Evolutionary conservation across 2,329 filamentous ascomycete genomes (phyloP).

Genomic region (Colletotrichum filicis): DNA sequence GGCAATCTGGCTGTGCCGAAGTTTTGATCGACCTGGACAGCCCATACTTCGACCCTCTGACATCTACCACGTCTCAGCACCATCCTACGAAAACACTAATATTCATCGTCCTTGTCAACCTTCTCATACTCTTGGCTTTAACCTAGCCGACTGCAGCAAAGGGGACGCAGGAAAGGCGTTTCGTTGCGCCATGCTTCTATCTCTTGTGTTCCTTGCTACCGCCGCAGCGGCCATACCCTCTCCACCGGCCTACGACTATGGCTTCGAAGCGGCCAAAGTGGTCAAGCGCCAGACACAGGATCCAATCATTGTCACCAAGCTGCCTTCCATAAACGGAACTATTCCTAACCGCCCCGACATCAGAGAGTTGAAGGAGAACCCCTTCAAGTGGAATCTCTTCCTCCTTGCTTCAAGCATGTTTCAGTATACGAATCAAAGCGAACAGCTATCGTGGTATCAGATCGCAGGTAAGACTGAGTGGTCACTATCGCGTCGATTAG

Average conservation of each 20-base stretch:
- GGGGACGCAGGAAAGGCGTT: conserved; percentile 5
- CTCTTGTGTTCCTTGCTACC: conserved; percentile 9
- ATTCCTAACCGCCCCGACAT: conserved; percentile 72
- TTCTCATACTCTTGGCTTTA: not conserved
- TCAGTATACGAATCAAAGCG: conserved; percentile 72
- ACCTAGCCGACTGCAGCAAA: not conserved
- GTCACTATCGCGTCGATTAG: not conserved
- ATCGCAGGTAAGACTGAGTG: conserved; percentile 70
- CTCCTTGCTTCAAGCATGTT: conserved; percentile 79
- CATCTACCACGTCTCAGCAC: not conserved
- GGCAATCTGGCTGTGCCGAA: not conserved
- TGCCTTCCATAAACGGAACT: conserved; percentile 53
- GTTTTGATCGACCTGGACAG: not conserved
- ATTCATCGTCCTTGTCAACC: not conserved
- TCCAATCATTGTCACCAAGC: conserved; percentile 55
- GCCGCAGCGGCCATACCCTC: not conserved
- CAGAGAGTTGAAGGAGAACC: conserved; percentile 70
- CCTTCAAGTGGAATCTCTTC: conserved; percentile 80
- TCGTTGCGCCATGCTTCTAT: not conserved
- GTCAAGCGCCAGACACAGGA: conserved; percentile 52
- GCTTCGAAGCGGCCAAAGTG: conserved; percentile 53
- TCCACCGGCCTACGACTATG: conserved; percentile 58
- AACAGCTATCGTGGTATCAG: conserved; percentile 79
- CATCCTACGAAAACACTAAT: not conserved
- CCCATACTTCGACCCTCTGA: not conserved